phyloP scores from a whole-genome alignment of 495 filamentous ascomycete species.

The Xylaria cubensis region DNA sequence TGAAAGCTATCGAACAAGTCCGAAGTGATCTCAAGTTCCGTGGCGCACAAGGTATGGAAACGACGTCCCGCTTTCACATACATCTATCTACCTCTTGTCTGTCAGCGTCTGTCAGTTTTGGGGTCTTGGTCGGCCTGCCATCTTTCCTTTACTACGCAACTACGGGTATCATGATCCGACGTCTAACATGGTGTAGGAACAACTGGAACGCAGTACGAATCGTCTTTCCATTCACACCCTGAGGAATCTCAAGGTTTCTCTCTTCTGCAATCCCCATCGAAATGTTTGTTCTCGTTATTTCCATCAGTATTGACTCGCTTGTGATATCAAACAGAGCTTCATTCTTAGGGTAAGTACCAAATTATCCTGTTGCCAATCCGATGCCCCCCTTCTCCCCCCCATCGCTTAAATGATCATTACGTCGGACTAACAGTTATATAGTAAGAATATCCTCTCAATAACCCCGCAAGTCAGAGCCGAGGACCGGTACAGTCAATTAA shows the following conservation, averaged over 20 bases:
- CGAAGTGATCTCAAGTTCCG: conserved; percentile 80
- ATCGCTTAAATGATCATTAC: neutral
- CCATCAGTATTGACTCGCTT: neutral
- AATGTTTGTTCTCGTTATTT: neutral
- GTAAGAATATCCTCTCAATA: conserved; percentile 5
- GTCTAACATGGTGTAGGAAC: conserved; percentile 43
- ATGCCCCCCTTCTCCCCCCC: no score
- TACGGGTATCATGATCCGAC: neutral
- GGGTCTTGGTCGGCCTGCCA: neutral
- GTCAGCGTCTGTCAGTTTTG: neutral
- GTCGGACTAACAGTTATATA: conserved; percentile 4
- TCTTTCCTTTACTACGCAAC: neutral
- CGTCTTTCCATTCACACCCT: neutral
- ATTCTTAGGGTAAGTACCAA: conserved; percentile 62
- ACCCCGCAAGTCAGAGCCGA: neutral
- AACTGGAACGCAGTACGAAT: conserved; percentile 49
- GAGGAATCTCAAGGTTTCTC: neutral
- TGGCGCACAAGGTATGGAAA: conserved; percentile 81
- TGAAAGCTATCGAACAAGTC: conserved; percentile 79
- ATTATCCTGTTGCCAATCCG: neutral
- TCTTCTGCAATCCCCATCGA: neutral
- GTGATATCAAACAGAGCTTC: conserved; percentile 56
- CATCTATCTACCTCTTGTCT: conserved; percentile 15
- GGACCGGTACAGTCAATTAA: neutral
- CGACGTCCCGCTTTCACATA: conserved; percentile 41